phyloP scores from a whole-genome alignment of 441 rosid species.

The Manihot esculenta region DNA sequence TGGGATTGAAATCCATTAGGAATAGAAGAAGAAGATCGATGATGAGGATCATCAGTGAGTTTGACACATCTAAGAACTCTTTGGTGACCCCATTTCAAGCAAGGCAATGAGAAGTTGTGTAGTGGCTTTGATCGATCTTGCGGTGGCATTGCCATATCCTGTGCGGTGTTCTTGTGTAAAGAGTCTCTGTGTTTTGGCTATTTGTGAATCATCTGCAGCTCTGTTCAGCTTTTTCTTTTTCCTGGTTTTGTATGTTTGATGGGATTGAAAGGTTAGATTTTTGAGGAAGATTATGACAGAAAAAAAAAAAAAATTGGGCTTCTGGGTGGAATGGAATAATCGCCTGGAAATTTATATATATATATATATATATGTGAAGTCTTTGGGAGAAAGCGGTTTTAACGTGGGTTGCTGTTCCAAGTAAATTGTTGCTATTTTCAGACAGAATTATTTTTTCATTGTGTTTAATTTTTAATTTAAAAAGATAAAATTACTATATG shows the following conservation, averaged over 20 bases:
- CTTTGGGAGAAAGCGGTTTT: slow-evolving; percentile 18
- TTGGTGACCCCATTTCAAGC: slow-evolving; percentile 57
- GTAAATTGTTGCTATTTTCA: slow-evolving; percentile 22
- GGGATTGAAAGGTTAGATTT: no score
- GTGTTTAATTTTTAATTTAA: no score
- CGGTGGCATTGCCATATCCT: slow-evolving; percentile 21
- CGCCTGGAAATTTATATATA: slow-evolving; percentile 26
- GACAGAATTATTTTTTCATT: no score
- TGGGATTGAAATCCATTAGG: no score
- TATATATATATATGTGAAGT: no score
- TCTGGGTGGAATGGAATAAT: neutral
- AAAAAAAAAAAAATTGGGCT: no score
- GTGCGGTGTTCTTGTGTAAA: neutral
- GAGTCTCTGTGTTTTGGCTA: no score
- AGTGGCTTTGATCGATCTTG: slow-evolving; percentile 59
- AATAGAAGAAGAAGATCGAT: neutral
- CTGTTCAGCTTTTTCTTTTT: neutral
- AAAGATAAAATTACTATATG: no score
- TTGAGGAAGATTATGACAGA: no score
- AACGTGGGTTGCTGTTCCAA: slow-evolving; percentile 22
- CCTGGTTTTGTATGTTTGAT: no score
- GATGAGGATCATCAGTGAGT: slow-evolving; percentile 24
- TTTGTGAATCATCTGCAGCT: no score
- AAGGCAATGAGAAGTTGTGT: slow-evolving; percentile 58
- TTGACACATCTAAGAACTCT: slow-evolving; percentile 52